phyloP scores from a whole-genome alignment of 2,329 filamentous ascomycete genomes.

The Alternaria arbusti region DNA sequence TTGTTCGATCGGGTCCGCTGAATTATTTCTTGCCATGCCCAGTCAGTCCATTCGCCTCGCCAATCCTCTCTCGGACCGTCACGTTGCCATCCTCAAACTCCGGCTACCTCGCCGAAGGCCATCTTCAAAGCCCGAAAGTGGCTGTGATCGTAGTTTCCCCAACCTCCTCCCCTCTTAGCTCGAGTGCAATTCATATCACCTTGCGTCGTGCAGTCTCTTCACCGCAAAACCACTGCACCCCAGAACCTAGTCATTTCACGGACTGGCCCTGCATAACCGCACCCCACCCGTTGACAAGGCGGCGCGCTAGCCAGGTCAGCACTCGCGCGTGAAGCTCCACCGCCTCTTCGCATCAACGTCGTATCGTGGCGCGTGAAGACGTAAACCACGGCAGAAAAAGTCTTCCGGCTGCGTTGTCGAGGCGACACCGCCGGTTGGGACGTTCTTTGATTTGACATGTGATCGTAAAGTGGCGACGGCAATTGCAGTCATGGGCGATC shows the following conservation, averaged over 20 bases:
- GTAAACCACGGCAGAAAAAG: constrained; percentile 3
- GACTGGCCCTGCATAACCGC: constrained; percentile 10
- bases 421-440: constrained; percentile 4
- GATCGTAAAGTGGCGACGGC: background rate
- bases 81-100: background rate
- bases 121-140: background rate
- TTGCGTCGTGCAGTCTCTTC: constrained; percentile 3
- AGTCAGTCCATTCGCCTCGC: constrained; percentile 7
- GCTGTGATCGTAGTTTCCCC: background rate
- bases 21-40: constrained; percentile 4
- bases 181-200: background rate
- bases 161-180: background rate
- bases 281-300: constrained; percentile 9
- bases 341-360: constrained; percentile 6
- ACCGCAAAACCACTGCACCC: constrained; percentile 9
- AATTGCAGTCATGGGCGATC: background rate
- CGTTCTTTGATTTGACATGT: background rate
- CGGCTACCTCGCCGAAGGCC: background rate
- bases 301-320: constrained; percentile 5
- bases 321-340: constrained; percentile 3
- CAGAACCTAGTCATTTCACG: constrained; percentile 6
- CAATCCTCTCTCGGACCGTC: constrained; percentile 1
- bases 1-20: constrained; percentile 11
- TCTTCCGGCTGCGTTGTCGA: constrained; percentile 3
- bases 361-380: background rate